Evolutionary conservation across 257 asterid genomes (phyloP).

Genomic region (Fraxinus quadrangulata): DNA sequence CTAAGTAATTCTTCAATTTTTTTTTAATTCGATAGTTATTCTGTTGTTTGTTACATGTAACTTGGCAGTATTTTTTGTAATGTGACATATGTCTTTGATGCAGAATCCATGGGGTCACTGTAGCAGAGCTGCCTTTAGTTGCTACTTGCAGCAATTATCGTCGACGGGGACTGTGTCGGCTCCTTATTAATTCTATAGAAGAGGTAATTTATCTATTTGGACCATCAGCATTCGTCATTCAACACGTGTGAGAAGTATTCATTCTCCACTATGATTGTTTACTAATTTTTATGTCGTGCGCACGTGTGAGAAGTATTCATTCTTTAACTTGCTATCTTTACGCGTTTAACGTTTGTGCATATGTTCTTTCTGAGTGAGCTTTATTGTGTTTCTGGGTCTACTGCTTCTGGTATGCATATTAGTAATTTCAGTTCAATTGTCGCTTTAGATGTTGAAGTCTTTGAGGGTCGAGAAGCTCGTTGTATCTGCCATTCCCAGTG

Average conservation of each 20-base stretch:
- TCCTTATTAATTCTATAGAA: slow-evolving; percentile 71
- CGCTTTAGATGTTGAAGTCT: slow-evolving; percentile 66
- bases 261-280: not conserved
- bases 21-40: not conserved
- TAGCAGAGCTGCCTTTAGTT: slow-evolving; percentile 94
- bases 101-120: slow-evolving; percentile 86
- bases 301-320: too few species aligned
- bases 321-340: not conserved
- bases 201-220: slow-evolving; percentile 45
- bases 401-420: not conserved
- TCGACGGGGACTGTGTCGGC: slow-evolving; percentile 97
- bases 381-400: slow-evolving; percentile 1
- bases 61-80: slow-evolving; percentile 17
- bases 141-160: slow-evolving; percentile 95
- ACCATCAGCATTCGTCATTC: not conserved
- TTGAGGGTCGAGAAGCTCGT: slow-evolving; percentile 81
- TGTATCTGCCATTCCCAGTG: slow-evolving; percentile 81
- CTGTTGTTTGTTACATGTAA: slow-evolving; percentile 1
- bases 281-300: not conserved
- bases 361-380: not conserved
- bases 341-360: slow-evolving; percentile 4
- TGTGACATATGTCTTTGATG: slow-evolving; percentile 30
- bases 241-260: not conserved
- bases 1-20: not conserved
- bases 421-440: slow-evolving; percentile 28